Evolutionary conservation across 2,329 filamentous ascomycete genomes (phyloP).

Genomic region (Colletotrichum theobromicola): DNA sequence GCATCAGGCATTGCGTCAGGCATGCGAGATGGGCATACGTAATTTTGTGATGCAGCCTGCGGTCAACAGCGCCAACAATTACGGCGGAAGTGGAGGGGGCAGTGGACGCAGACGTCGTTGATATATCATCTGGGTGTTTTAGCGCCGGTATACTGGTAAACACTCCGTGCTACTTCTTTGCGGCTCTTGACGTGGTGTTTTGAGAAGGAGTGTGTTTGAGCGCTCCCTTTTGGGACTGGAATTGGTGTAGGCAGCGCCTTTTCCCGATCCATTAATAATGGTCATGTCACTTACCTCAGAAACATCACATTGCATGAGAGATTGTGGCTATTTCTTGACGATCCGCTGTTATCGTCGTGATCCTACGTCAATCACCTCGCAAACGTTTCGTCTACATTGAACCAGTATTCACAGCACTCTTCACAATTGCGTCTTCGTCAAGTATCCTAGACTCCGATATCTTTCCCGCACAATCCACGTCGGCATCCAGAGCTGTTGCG

Average conservation of each 20-base stretch:
- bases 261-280: not conserved
- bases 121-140: not conserved
- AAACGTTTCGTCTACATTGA: not conserved
- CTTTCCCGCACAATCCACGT: not conserved
- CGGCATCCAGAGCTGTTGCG: not conserved
- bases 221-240: not conserved
- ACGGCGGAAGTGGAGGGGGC: not conserved
- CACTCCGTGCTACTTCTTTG: not conserved
- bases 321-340: not conserved
- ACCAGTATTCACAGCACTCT: not conserved
- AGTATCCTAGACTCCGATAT: not conserved
- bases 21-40: conserved; percentile 18
- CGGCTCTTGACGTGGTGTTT: not conserved
- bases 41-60: conserved; percentile 16
- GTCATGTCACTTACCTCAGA: not conserved
- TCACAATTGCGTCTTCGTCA: not conserved
- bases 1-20: conserved; percentile 22
- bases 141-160: not conserved
- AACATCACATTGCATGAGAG: not conserved
- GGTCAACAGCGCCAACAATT: conserved; percentile 5
- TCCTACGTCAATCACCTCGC: not conserved
- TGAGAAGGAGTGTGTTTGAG: not conserved
- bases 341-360: not conserved
- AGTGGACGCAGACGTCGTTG: not conserved
- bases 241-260: not conserved